phyloP scores from a whole-genome alignment of 106 monocot genomes.

The Chionographis japonica region DNA sequence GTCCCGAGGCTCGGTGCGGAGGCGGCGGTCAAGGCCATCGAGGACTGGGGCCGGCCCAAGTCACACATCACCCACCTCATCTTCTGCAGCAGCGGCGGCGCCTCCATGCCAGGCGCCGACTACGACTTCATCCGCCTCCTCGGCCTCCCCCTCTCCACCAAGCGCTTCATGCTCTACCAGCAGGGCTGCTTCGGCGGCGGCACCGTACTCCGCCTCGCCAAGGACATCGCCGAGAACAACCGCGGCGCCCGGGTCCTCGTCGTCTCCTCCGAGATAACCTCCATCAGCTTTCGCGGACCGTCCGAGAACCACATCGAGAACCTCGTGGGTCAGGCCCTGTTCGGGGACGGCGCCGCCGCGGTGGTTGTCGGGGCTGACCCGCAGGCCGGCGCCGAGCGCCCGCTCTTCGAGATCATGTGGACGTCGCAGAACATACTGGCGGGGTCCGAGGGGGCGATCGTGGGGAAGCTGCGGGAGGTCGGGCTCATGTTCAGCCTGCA shows the following conservation, averaged over 20 bases:
- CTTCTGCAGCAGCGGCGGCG: slow-evolving; percentile 1
- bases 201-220: no score
- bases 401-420: neutral
- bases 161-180: slow-evolving; percentile 1
- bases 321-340: slow-evolving; percentile 7
- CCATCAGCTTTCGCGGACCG: neutral
- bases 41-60: slow-evolving; percentile 4
- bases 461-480: neutral
- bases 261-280: neutral
- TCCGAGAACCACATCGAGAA: neutral
- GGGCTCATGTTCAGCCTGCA: neutral
- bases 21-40: no score
- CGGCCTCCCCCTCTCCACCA: neutral
- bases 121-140: neutral
- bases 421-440: neutral
- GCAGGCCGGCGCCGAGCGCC: neutral
- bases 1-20: no score
- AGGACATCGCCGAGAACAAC: neutral
- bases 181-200: slow-evolving; percentile 5
- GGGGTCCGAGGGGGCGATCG: slow-evolving; percentile 3
- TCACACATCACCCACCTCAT: slow-evolving; percentile 13
- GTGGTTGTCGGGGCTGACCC: slow-evolving; percentile 1
- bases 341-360: slow-evolving; percentile 9
- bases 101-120: slow-evolving; percentile 1
- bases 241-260: slow-evolving; percentile 9